Conservation (phyloP, 208 protist genomes). For the Trypanosomatidae sp. region DNA sequence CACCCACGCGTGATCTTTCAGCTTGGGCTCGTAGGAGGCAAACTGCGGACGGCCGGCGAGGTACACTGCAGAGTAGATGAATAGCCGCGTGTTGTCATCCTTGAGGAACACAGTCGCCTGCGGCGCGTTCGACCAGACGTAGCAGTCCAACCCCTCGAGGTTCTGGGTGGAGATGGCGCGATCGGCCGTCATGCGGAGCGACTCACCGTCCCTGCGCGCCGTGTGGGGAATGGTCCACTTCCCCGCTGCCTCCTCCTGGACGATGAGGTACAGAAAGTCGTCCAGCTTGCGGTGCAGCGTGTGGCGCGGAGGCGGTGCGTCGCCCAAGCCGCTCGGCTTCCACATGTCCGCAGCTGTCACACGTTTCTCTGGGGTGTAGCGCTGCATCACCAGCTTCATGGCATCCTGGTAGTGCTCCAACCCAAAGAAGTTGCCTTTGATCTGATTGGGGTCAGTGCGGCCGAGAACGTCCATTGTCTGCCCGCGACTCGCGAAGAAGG, state of each 20-base stretch:
- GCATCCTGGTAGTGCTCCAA: constrained; percentile 85
- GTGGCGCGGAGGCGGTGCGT: constrained; percentile 49
- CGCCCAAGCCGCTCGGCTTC: constrained; percentile 29
- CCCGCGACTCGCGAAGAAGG: constrained; percentile 66
- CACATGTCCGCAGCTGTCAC: constrained; percentile 54
- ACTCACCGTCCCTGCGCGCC: constrained; percentile 37
- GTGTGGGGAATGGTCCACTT: constrained; percentile 77
- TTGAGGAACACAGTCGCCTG: constrained; percentile 51
- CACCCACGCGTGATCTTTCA: constrained; percentile 80
- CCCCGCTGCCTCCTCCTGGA: constrained; percentile 45
- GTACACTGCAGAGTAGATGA: constrained; percentile 75
- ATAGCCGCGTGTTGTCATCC: constrained; percentile 51
- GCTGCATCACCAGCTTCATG: constrained; percentile 71
- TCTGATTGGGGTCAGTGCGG: constrained; percentile 65
- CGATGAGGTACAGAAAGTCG: constrained; percentile 81
- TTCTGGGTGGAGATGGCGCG: constrained; percentile 60
- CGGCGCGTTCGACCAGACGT: constrained; percentile 83
- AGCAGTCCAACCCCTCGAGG: constrained; percentile 53
- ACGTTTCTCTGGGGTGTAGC: constrained; percentile 65
- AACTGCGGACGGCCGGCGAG: constrained; percentile 74
- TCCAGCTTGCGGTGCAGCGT: constrained; percentile 76
- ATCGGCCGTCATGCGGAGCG: constrained; percentile 74
- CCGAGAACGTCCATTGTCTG: constrained; percentile 70
- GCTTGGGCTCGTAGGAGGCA: constrained; percentile 42
- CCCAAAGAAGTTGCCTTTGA: constrained; percentile 76